phyloP scores from a whole-genome alignment of 1,139 yeast species.

The Zygotorulaspora mrakii region DNA sequence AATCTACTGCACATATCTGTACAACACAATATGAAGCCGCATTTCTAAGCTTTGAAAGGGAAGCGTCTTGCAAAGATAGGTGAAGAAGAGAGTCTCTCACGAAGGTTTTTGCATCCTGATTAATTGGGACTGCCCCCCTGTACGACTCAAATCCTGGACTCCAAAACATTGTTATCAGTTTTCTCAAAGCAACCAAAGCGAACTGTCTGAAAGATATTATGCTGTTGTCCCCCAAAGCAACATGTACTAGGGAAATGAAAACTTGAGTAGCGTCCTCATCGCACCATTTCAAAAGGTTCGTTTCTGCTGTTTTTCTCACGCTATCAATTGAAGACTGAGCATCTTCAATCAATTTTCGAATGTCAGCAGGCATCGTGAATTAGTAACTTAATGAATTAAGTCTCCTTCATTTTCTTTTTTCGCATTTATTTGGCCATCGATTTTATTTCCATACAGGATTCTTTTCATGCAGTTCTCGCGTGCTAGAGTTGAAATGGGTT shows the following conservation, averaged over 20 bases:
- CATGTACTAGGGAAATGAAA: conserved; percentile 29
- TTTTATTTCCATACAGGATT: conserved; percentile 3
- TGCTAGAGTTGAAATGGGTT: neutral
- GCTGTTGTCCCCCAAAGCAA: conserved; percentile 24
- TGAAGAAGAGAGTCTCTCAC: conserved; percentile 48
- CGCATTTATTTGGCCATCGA: neutral
- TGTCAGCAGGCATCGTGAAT: conserved; percentile 14
- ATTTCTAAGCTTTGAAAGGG: conserved; percentile 59
- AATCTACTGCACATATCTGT: conserved; percentile 84
- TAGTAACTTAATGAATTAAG: neutral
- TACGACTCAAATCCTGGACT: conserved; percentile 78
- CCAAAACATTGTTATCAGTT: conserved; percentile 75
- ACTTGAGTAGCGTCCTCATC: conserved; percentile 36
- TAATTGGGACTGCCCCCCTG: conserved; percentile 57
- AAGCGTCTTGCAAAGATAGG: conserved; percentile 46
- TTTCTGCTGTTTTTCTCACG: conserved; percentile 37
- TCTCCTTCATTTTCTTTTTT: neutral
- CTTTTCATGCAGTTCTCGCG: neutral
- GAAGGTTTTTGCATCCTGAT: conserved; percentile 44
- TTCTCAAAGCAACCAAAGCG: conserved; percentile 63
- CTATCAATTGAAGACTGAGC: conserved; percentile 37
- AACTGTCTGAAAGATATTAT: conserved; percentile 49
- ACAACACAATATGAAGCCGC: conserved; percentile 73
- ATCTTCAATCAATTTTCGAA: conserved; percentile 20
- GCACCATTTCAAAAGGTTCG: conserved; percentile 27